Percentiles rank a stretch among this genome's conserved stretches.
phyloP scores from a whole-genome alignment of 2,329 filamentous ascomycete genomes.

The Trichoderma asperellum region DNA sequence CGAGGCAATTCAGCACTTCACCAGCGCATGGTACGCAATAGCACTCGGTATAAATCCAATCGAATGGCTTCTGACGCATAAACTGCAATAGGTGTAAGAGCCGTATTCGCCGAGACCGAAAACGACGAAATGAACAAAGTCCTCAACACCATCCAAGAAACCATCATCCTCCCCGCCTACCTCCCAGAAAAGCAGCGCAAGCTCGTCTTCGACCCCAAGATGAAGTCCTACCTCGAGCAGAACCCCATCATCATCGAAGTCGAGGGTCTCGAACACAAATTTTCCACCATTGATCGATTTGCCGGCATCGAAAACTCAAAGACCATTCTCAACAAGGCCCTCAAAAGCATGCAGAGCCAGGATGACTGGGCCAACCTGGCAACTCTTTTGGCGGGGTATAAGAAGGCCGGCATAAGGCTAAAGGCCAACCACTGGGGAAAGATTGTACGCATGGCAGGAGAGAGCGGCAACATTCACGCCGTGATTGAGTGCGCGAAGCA shows the following conservation, averaged over 20 bases:
- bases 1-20: conserved; percentile 40
- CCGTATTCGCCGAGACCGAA: conserved; percentile 56
- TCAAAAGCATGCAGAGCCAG: conserved; percentile 51
- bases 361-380: conserved; percentile 58
- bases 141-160: conserved; percentile 58
- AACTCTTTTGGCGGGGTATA: conserved; percentile 56
- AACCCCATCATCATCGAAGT: conserved; percentile 64
- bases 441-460: conserved; percentile 49
- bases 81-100: conserved; percentile 39
- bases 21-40: conserved; percentile 37
- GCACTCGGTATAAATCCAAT: not conserved
- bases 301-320: conserved; percentile 50
- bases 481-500: conserved; percentile 57
- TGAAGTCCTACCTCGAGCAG: conserved; percentile 53
- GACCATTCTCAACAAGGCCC: conserved; percentile 43
- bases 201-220: conserved; percentile 54
- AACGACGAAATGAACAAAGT: conserved; percentile 57
- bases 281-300: conserved; percentile 51
- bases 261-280: conserved; percentile 58
- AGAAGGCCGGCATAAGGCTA: conserved; percentile 48
- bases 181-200: conserved; percentile 58
- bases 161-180: conserved; percentile 65
- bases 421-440: conserved; percentile 41
- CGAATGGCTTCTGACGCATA: conserved; percentile 3
- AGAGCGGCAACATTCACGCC: conserved; percentile 47